Percentiles rank a stretch among this genome's conserved stretches.
Conservation (phyloP, 2,329 filamentous ascomycete species). For the Colletotrichum nymphaeae region DNA sequence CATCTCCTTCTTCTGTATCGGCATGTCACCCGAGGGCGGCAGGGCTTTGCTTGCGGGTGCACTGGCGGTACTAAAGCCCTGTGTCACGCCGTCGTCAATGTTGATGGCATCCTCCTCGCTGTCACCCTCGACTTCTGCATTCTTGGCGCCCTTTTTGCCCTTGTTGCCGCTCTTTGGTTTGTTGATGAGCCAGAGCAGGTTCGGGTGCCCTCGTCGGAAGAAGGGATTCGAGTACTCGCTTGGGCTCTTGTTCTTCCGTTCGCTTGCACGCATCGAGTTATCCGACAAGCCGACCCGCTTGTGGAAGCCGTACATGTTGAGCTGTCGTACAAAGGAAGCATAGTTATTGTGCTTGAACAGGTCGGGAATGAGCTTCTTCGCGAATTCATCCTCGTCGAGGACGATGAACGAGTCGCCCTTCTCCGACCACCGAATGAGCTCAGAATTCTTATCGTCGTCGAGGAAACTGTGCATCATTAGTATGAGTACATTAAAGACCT, state of each 20-base stretch:
- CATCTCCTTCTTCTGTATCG: conserved; percentile 78
- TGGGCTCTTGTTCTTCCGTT: conserved; percentile 96
- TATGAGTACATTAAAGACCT: neutral
- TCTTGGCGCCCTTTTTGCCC: conserved; percentile 72
- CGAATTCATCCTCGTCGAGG: conserved; percentile 97
- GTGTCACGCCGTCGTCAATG: conserved; percentile 49
- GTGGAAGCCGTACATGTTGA: conserved; percentile 99
- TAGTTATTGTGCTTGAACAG: conserved; percentile 99
- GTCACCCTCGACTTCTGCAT: conserved; percentile 77
- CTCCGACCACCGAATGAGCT: conserved; percentile 96
- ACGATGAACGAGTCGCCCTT: conserved; percentile 97
- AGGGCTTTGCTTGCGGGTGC: conserved; percentile 48
- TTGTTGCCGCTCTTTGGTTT: conserved; percentile 82
- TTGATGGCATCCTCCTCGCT: conserved; percentile 65
- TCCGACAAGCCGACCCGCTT: conserved; percentile 94
- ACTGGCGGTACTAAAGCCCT: conserved; percentile 37
- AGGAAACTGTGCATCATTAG: conserved; percentile 75
- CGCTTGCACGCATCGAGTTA: conserved; percentile 97
- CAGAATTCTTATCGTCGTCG: conserved; percentile 91
- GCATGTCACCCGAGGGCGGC: conserved; percentile 57
- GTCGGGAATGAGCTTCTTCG: conserved; percentile 94
- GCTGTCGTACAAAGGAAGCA: conserved; percentile 92
- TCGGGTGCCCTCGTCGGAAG: conserved; percentile 92
- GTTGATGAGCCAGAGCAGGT: conserved; percentile 94
- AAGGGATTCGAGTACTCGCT: conserved; percentile 99